phyloP scores from a whole-genome alignment of 2,329 filamentous ascomycete species.

The Beauveria rudraprayagi region DNA sequence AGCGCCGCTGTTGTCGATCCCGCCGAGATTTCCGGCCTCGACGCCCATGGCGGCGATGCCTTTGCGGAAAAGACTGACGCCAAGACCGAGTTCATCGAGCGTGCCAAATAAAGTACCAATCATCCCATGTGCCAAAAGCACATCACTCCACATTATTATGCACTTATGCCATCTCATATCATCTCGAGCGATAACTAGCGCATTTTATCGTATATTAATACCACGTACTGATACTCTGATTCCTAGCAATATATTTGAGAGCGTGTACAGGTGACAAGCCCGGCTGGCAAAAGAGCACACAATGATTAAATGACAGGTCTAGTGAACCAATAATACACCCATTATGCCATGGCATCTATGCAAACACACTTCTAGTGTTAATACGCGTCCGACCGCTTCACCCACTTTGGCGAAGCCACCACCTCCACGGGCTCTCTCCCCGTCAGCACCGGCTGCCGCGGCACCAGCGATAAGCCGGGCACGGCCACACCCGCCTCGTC shows the following conservation, averaged over 20 bases:
- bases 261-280: too few species aligned
- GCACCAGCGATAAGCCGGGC: conserved; percentile 35
- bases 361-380: conserved; percentile 19
- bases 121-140: background rate
- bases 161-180: background rate
- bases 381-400: conserved; percentile 40
- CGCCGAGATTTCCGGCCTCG: conserved; percentile 3
- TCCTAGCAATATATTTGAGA: too few species aligned
- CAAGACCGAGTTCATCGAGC: conserved; percentile 1
- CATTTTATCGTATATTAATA: background rate
- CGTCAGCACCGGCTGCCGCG: conserved; percentile 7
- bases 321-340: background rate
- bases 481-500: conserved; percentile 21
- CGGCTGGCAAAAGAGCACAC: background rate
- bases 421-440: conserved; percentile 33
- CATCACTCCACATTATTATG: background rate
- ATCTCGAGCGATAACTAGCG: background rate
- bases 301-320: background rate
- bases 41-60: background rate
- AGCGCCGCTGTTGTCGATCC: conserved; percentile 20
- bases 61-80: conserved; percentile 1
- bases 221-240: too few species aligned
- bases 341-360: background rate
- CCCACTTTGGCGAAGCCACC: conserved; percentile 38
- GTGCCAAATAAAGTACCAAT: background rate